Base-by-base conservation (phyloP, 1,139 yeast species). In the Suhomyces atakaporum region DNA sequence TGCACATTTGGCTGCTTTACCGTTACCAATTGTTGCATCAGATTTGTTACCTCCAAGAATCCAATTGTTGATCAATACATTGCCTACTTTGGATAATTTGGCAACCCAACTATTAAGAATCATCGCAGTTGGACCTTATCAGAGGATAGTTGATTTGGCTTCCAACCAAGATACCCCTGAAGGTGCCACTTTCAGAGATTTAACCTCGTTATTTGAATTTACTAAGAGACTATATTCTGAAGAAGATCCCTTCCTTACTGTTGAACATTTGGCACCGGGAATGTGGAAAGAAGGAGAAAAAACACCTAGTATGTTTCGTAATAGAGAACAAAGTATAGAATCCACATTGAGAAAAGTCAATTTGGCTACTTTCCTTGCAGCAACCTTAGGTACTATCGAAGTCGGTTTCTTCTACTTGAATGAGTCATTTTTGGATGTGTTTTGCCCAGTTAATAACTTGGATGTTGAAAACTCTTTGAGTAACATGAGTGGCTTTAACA, bases 341-440 rank as follows among this genome's bases (percentile, higher is more conserved):
- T 73, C 83, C 15, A 81, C 92, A 0, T 60, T 90, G 25, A 77
- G 95, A 43, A 86, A 90, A 50, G 86, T 89, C 2, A 92, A 92
- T 51, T 62, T 92, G 48, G 87, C 96, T 0, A 88, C 96, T 0
- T 92, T 89, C 55, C 67, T 88, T 29, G 77, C 89, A 11, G 95
- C 97, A 0, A 79, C 94, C 1, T 69, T 89, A 44, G 95, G 96
- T 34, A 75, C 87, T 5, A 75, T 85, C 40, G 94, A 87, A 45
- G 84, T 87, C 33, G 97, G 97, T 1, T 89, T 92, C 56, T 85
- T 82, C 62, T 82, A 84, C 55, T 70, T 92, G 47, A 86, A 90
- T 58, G 89, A 86, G 53, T 79, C 84, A 33, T 92, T 90, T 49
- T 63, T 90, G 39, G 90, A 84, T 43, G 85, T 89, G 2, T 90